phyloP scores from a whole-genome alignment of 1,139 yeast species.

The Blastobotrys apis region DNA sequence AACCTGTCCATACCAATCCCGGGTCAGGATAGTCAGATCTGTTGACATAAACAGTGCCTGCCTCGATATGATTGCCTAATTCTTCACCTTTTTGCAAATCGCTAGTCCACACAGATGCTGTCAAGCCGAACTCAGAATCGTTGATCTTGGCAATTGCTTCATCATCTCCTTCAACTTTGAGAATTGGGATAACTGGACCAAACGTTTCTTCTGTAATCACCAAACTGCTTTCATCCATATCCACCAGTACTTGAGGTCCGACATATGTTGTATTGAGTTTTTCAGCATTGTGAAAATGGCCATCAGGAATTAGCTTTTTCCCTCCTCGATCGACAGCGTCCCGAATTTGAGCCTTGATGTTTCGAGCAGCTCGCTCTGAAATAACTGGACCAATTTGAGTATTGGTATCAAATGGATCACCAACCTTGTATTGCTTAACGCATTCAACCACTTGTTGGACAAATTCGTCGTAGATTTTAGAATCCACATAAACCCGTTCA shows the following conservation, averaged over 20 bases:
- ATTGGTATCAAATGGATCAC: slow-evolving; percentile 68
- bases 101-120: slow-evolving; percentile 53
- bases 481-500: slow-evolving; percentile 75
- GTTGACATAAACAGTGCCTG: slow-evolving; percentile 86
- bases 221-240: slow-evolving; percentile 60
- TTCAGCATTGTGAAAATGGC: slow-evolving; percentile 39
- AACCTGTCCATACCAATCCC: slow-evolving; percentile 79
- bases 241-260: slow-evolving; percentile 74
- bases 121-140: slow-evolving; percentile 45
- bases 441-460: slow-evolving; percentile 60
- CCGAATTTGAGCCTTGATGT: slow-evolving; percentile 64
- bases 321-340: slow-evolving; percentile 71
- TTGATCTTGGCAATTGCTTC: slow-evolving; percentile 37
- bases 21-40: slow-evolving; percentile 78
- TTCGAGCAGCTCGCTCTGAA: slow-evolving; percentile 65
- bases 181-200: slow-evolving; percentile 44
- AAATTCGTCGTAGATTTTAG: slow-evolving; percentile 63
- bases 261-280: slow-evolving; percentile 62
- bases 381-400: slow-evolving; percentile 78
- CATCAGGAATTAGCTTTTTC: slow-evolving; percentile 66
- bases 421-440: slow-evolving; percentile 48
- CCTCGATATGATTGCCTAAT: slow-evolving; percentile 64
- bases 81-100: slow-evolving; percentile 48
- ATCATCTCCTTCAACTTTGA: slow-evolving; percentile 39
- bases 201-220: slow-evolving; percentile 78